These are phyloP conservation scores for Erythrophleum ivorense DNA, from an alignment of 331 rosid genomes.

Conservation along the genomic window DNA sequence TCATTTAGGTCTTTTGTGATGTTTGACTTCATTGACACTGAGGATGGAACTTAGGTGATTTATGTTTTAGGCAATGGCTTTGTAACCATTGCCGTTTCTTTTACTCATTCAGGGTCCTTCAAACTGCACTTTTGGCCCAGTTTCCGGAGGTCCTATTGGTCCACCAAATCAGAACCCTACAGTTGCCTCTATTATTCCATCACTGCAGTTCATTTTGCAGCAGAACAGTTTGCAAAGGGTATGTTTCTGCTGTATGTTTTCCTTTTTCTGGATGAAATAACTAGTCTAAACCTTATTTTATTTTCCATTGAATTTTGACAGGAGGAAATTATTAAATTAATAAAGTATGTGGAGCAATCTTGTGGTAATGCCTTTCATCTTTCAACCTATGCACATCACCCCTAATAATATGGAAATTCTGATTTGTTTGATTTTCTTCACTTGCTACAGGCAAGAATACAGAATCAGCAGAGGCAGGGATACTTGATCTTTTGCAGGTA, in stretches of 20 bases:
- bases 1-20: conserved; percentile 25
- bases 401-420: background rate
- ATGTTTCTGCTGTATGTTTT: conserved; percentile 31
- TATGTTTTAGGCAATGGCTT: conserved; percentile 64
- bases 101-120: conserved; percentile 72
- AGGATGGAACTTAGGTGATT: conserved; percentile 51
- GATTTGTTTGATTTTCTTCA: conserved; percentile 39
- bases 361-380: conserved; percentile 62
- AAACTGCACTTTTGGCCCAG: conserved; percentile 53
- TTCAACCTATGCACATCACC: background rate
- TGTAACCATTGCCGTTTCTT: conserved; percentile 56
- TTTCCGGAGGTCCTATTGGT: conserved; percentile 58
- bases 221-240: conserved; percentile 57
- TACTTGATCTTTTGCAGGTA: conserved; percentile 72
- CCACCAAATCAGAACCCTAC: conserved; percentile 51
- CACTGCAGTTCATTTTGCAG: conserved; percentile 81
- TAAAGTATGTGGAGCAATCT: conserved; percentile 80
- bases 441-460: conserved; percentile 62
- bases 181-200: conserved; percentile 64
- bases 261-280: background rate
- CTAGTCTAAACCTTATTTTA: conserved; percentile 29
- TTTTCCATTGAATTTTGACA: conserved; percentile 47
- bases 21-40: conserved; percentile 36
- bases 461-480: conserved; percentile 64
- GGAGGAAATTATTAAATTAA: conserved; percentile 86